phyloP scores from a whole-genome alignment of 352 stramenopile genomes.

The Phytophthora sansomeana region DNA sequence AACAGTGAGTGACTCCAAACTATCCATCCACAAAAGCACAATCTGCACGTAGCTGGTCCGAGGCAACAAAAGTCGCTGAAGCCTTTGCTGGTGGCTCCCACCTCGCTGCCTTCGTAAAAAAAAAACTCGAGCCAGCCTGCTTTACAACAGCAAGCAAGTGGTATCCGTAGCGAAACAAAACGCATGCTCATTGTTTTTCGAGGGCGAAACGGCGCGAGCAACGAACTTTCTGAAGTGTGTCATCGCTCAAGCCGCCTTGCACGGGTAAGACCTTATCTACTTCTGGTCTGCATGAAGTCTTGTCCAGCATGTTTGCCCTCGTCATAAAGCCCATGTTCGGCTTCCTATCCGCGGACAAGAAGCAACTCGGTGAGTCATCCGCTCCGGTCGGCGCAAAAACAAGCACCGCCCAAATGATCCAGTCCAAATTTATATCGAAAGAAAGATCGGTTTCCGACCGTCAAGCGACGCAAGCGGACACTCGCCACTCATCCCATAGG shows the following conservation, averaged over 20 bases:
- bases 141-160: neutral
- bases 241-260: neutral
- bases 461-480: neutral
- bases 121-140: too few species aligned
- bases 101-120: neutral
- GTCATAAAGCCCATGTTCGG: neutral
- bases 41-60: too few species aligned
- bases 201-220: conserved; percentile 6
- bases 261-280: neutral
- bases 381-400: neutral
- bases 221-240: conserved; percentile 7
- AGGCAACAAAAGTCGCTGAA: too few species aligned
- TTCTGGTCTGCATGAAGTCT: neutral
- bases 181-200: conserved; percentile 11
- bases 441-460: conserved; percentile 1
- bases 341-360: neutral
- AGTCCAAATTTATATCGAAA: neutral
- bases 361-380: neutral
- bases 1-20: neutral
- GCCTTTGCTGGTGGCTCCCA: too few species aligned
- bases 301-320: neutral
- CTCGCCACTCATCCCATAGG: neutral
- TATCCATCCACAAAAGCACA: too few species aligned
- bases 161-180: neutral
- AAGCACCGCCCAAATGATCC: too few species aligned